Conservation (phyloP, 176 grass and related monocot species). For the Rhipidocladum racemiflorum region DNA sequence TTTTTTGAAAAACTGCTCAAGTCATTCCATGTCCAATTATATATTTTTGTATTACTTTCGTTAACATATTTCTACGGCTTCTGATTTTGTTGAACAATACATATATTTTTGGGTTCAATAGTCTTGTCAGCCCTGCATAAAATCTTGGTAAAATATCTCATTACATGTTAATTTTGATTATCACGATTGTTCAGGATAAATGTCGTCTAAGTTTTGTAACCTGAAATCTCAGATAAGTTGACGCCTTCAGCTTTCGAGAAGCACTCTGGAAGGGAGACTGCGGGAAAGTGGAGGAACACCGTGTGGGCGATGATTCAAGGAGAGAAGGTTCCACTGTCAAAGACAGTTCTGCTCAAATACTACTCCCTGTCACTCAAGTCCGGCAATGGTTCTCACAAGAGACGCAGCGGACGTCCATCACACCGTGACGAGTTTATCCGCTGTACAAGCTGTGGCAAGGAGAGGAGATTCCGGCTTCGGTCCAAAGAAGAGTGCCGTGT, state of each 20-base stretch:
- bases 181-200: neutral
- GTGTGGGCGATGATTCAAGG: conserved; percentile 92
- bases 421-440: conserved; percentile 90
- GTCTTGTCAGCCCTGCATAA: neutral
- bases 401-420: conserved; percentile 58
- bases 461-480: conserved; percentile 77
- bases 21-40: neutral
- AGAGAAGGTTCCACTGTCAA: conserved; percentile 76
- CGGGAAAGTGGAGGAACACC: conserved; percentile 94
- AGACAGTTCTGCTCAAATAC: conserved; percentile 82
- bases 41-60: neutral
- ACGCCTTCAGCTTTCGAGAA: conserved; percentile 96
- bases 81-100: neutral
- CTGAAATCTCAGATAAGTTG: conserved; percentile 70
- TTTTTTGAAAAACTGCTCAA: neutral
- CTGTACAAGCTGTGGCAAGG: conserved; percentile 71
- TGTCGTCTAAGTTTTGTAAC: conserved; percentile 1
- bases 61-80: conserved; percentile 1
- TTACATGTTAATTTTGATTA: neutral
- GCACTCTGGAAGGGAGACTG: conserved; percentile 83
- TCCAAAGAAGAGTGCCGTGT: conserved; percentile 86
- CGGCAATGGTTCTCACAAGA: conserved; percentile 56
- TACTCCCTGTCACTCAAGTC: conserved; percentile 62
- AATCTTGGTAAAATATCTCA: neutral
- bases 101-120: neutral